These are phyloP conservation scores for Henningerozyma blattae DNA, from an alignment of 805 yeast species.

Conservation along the genomic window DNA sequence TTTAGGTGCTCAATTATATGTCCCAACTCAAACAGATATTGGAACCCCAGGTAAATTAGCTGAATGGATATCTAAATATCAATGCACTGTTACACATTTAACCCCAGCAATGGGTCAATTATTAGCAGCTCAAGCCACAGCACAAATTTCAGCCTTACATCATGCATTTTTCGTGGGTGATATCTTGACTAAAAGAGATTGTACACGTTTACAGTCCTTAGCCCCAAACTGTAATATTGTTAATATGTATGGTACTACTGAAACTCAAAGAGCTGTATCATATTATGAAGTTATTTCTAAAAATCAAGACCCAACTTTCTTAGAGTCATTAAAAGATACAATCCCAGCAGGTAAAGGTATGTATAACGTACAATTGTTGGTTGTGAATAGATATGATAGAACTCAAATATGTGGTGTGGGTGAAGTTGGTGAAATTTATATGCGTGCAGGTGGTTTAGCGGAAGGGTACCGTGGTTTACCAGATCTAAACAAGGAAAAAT, in stretches of 20 bases:
- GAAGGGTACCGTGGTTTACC: conserved; percentile 93
- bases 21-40: conserved; percentile 94
- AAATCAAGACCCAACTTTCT: conserved; percentile 52
- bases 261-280: conserved; percentile 96
- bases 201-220: conserved; percentile 80
- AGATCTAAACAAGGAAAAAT: conserved; percentile 77
- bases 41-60: conserved; percentile 98
- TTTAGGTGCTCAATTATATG: conserved; percentile 83
- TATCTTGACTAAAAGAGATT: conserved; percentile 92
- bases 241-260: conserved; percentile 99
- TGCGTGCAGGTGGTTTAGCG: conserved; percentile 95
- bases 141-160: conserved; percentile 73
- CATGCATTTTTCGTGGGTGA: conserved; percentile 99
- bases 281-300: conserved; percentile 79
- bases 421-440: conserved; percentile 97
- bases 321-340: conserved; percentile 79
- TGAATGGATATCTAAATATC: conserved; percentile 88
- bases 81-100: conserved; percentile 92
- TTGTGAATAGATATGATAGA: conserved; percentile 82
- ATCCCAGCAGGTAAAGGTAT: conserved; percentile 99
- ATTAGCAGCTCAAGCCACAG: conserved; percentile 86
- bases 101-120: conserved; percentile 99
- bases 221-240: conserved; percentile 85
- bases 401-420: conserved; percentile 95
- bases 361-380: conserved; percentile 87